Evolutionary conservation across 1,284 basidiomycete species (phyloP), one percentile per base, ranked within the genome.

Genomic region (Ustilago curta): DNA sequence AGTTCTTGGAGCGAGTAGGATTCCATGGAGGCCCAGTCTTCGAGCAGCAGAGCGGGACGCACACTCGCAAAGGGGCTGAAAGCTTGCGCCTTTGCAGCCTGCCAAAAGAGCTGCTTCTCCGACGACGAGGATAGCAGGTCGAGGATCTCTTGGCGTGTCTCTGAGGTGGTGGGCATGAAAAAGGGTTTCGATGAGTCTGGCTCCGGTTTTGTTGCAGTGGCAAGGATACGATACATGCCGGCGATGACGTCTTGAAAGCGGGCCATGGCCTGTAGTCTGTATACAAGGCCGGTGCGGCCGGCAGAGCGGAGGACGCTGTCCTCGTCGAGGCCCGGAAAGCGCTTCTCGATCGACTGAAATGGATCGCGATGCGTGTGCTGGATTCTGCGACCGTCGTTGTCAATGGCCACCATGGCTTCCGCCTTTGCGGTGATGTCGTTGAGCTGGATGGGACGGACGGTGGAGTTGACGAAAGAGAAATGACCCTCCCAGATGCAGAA

Each of bases 401-500:
- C 68, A 51, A 67, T 68, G 16, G 68, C 68, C 12, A 76, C 53
- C 53, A 76, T 53, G 40, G 40, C 45, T 21, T 65, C 44, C 29
- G 68, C 64, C 32, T 60, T 70, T 23, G 32, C 45, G 0, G 45
- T 51, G 7, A 76, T 29, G 21, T 62, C 60, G 47, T 37, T 45
- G 42, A 70, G 60, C 18, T 68, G 53, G 18, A 76, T 64, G 31
- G 73, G 73, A 18, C 68, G 68, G 1, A 76, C 57, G 45, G 68
- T 64, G 47, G 73, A 62, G 39, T 67, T 71, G 50, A 71, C 67
- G 31, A 76, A 65, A 12, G 61, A 70, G 27, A 70, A 76, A 29
- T 76, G 73, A 16, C 73, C 73, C 57, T 76, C 64, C 73, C 73
- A 76, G 31, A 76, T 63, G 50, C 73, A 61, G 27, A 76, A 29